Evolutionary conservation across 108 stramenopile genomes (phyloP), one percentile per base, ranked within the genome.

Genomic region (Mediolabrus comicus): DNA sequence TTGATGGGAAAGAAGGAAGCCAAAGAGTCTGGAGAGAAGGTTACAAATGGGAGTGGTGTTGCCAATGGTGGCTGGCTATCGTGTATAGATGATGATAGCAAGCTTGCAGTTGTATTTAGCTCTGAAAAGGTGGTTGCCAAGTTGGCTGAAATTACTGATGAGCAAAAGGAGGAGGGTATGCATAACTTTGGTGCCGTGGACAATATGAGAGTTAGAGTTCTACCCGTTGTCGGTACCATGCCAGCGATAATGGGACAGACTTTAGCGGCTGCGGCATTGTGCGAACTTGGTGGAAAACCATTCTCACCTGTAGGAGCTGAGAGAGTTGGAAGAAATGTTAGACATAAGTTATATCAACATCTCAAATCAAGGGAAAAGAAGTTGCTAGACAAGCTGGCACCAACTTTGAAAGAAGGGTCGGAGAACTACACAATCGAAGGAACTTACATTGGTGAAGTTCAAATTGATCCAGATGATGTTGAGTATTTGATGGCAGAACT

Each of bases 221-320:
- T 99, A 28, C 98, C 98, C 2, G 98, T 99, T 0, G 73, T 99
- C 33, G 98, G 98, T 10, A 96, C 98, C 7, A 83, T 95, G 79
- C 98, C 98, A 12, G 96, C 97, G 30, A 92, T 99, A 57, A 97
- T 98, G 90, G 98, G 98, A 53, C 95, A 95, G 64, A 76, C 95
- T 5, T 70, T 97, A 62, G 97, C 97, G 3, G 82, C 95, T 14
- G 74, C 88, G 72, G 88, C 90, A 7, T 65, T 99, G 28, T 98
- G 97, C 69, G 88, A 95, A 60, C 59, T 98, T n/a, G 97, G 95
- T 8, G 65, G 90, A 4, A 95, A 98, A 61, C 95, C 93, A 2
- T 92, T 98, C 62, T 75, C 83, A 7, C 94, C 94, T 1, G 84
- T 91, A 10, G 82, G 88, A 12, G 94, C 87, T 19, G 86, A 88